These are phyloP conservation scores for Narthecium ossifragum DNA, from an alignment of 106 monocot genomes.

Conservation along the genomic window DNA sequence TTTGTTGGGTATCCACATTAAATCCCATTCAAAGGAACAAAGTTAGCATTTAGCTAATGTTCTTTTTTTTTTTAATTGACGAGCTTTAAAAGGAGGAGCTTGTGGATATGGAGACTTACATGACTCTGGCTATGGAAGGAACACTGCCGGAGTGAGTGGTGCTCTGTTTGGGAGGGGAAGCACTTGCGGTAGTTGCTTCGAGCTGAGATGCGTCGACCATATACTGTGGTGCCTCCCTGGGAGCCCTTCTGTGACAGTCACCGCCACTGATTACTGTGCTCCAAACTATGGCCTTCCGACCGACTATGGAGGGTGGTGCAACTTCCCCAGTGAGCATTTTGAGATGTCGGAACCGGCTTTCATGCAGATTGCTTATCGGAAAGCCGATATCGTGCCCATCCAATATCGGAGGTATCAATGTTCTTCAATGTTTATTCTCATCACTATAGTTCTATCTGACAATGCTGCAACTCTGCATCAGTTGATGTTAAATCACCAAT, in stretches of 20 bases:
- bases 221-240: constrained; percentile 57
- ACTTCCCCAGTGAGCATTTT: constrained; percentile 70
- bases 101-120: constrained; percentile 65
- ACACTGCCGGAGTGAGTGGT: constrained; percentile 45
- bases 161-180: constrained; percentile 51
- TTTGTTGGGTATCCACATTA: no score
- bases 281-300: constrained; percentile 69
- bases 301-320: constrained; percentile 90
- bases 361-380: constrained; percentile 30
- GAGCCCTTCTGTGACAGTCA: constrained; percentile 73
- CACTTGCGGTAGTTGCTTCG: constrained; percentile 71
- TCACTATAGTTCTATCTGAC: neutral
- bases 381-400: constrained; percentile 64
- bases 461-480: neutral
- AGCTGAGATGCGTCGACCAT: constrained; percentile 83
- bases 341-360: constrained; percentile 61
- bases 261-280: constrained; percentile 78
- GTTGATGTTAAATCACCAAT: neutral
- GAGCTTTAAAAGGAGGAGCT: constrained; percentile 72
- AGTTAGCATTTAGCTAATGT: neutral
- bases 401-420: constrained; percentile 58
- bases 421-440: neutral
- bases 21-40: no score
- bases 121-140: constrained; percentile 21
- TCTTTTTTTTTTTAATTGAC: no score